Base-by-base conservation (phyloP, 2,329 filamentous ascomycete species). In the Verruconis gallopava region DNA sequence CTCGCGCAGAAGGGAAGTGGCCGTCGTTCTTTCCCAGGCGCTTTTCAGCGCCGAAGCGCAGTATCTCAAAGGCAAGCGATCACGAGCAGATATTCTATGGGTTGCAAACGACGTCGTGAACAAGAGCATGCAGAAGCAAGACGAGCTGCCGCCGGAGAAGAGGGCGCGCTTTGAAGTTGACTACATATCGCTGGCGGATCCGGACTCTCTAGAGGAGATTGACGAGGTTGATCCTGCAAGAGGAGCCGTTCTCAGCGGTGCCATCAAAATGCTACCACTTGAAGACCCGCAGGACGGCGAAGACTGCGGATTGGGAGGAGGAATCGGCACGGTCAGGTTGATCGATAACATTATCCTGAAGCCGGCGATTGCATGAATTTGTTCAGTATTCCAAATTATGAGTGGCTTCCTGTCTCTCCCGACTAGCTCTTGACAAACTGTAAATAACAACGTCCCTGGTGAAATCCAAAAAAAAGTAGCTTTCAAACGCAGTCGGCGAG, bases 101-200 rank as follows among this genome's bases (percentile, higher is more conserved):
- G 76, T 79, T 6, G 86, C 88, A 1, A 71, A 73, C 40, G 64
- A 67, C 21, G 68, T 89, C 2, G 60, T 77, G 1, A 64, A 71
- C 13, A 54, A 62, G 3, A 66, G 73, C 12, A 60, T 77, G 22
- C 61, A 68, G 13, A 71, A 74, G 54, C 85, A 94, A 60, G 66
- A 71, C 47, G 65, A 64, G 9, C 57, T 88, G 43, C 55, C 64
- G 1, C 72, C 77, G 0, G 60, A 63, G 21, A 63, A 81, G 55
- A 69, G 85, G 38, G 82, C 78, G 3, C 64, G 67, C 39, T 91
- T 86, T 47, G 82, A 93, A 56, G 71, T 95, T 5, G 89, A 96
- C 58, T 98, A 98, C 58, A 75, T 98, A 43, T 93, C 86, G 13
- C 69, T 98, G 19, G 82, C 89, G 0, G 85, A 96, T 53, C 83